Evolutionary conservation across 2,329 filamentous ascomycete genomes (phyloP), one percentile per base, ranked within the genome.

Genomic region (Exophiala xenobiotica): DNA sequence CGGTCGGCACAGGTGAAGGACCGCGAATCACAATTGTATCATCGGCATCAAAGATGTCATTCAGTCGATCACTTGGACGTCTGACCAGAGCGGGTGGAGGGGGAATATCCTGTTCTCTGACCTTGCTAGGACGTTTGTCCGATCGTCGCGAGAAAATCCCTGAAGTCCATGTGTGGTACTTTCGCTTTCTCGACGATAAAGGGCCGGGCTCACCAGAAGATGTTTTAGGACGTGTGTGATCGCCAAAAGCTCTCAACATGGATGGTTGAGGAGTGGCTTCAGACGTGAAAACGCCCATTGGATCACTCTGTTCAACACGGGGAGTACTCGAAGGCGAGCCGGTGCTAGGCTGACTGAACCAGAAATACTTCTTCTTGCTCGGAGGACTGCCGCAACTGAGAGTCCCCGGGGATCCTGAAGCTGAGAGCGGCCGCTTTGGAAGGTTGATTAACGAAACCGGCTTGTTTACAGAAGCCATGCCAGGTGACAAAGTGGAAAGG

Each of bases 81-180:
- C 70, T 70, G 27, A 67, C 69, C 18, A 70, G 62, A 20, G 65
- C 68, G 16, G 78, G 75, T 1, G 72, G 74, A 50, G 68, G 72
- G 18, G 71, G 71, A 43, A 70, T 64, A 42, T 66, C 65, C 54
- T 64, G 67, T 9, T 60, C 54, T 51, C 74, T 73, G 37, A 67
- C 65, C 61, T 77, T 77, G 12, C 64, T 63, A 22, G 65, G 65
- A 46, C 73, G 69, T 44, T 72, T 70, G 53, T 76, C 76, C 31
- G 70, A 67, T 59, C 77, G 78, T 19, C 75, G 68, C 12, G 73
- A 74, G 38, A 80, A 62, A 47, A 80, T 77, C 6, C 74, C 71
- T 16, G 75, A 76, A 33, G 77, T 76, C 77, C 77, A 80, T 9
- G 73, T 76, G 64, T 88, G 90, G 52, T 92, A 87, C 67, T 87